These are phyloP conservation scores for Glarea lozoyensis DNA, from an alignment of 495 filamentous ascomycete genomes.

Conservation along the genomic window DNA sequence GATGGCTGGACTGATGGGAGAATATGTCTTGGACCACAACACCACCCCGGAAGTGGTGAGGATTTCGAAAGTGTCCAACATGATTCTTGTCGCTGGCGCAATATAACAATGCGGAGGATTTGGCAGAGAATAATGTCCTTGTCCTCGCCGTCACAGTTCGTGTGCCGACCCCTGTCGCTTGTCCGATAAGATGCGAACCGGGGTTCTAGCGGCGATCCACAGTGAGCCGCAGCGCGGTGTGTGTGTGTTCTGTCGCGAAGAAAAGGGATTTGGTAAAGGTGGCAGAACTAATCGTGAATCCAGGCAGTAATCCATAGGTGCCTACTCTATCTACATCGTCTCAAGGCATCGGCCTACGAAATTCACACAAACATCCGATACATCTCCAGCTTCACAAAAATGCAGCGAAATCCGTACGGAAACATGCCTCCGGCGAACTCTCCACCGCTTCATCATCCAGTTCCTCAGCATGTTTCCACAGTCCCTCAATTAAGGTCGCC, in stretches of 20 bases:
- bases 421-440: conserved; percentile 66
- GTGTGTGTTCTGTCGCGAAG: conserved; percentile 4
- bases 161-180: too few relatives aligned
- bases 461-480: conserved; percentile 96
- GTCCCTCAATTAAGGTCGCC: conserved; percentile 98
- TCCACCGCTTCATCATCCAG: conserved; percentile 94
- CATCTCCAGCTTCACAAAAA: conserved; percentile 25
- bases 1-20: conserved; percentile 65
- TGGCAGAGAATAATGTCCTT: too few relatives aligned
- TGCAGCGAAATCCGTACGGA: conserved; percentile 78
- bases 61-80: conserved; percentile 96
- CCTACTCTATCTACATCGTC: neutral
- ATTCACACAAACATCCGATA: neutral
- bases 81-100: too few relatives aligned
- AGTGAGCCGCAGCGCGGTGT: too few relatives aligned
- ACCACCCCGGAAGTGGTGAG: conserved; percentile 93
- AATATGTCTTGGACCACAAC: conserved; percentile 87
- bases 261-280: neutral
- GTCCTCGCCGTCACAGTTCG: too few relatives aligned
- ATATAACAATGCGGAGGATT: too few relatives aligned
- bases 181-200: too few relatives aligned
- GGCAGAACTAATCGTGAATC: conserved; percentile 30
- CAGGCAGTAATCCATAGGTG: neutral
- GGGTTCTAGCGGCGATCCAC: conserved; percentile 3
- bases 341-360: neutral